phyloP scores from a whole-genome alignment of 495 filamentous ascomycete genomes.

The Pyrenula aspistea region DNA sequence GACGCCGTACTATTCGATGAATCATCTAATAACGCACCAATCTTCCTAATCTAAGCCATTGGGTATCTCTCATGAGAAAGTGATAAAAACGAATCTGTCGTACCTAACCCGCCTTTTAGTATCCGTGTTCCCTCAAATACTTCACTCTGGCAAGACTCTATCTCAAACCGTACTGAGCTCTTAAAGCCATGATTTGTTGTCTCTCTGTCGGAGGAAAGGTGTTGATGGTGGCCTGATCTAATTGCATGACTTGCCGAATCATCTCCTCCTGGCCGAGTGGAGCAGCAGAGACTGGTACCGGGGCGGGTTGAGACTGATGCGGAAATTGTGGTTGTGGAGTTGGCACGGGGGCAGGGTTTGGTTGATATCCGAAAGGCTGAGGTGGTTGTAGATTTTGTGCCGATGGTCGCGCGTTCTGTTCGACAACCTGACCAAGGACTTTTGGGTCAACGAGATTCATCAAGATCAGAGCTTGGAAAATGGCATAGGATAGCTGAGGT shows the following conservation, averaged over 20 bases:
- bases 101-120: no score
- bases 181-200: conserved; percentile 62
- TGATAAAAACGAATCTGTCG: no score
- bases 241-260: conserved; percentile 60
- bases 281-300: conserved; percentile 27
- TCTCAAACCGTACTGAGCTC: conserved; percentile 30
- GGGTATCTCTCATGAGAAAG: no score
- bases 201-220: conserved; percentile 59
- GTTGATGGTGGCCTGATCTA: conserved; percentile 67
- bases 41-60: no score
- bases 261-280: conserved; percentile 49
- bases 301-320: conserved; percentile 28
- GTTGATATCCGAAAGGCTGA: conserved; percentile 23
- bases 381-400: conserved; percentile 8
- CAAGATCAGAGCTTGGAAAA: conserved; percentile 88
- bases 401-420: conserved; percentile 33
- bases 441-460: conserved; percentile 79
- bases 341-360: conserved; percentile 30
- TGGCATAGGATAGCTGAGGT: conserved; percentile 87
- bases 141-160: no score
- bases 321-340: conserved; percentile 51
- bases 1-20: no score
- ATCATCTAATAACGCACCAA: no score
- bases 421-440: conserved; percentile 43
- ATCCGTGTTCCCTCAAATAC: no score